These are phyloP conservation scores for Cladosporium oxysporum DNA, from an alignment of 2,329 filamentous ascomycete genomes.

Conservation along the genomic window DNA sequence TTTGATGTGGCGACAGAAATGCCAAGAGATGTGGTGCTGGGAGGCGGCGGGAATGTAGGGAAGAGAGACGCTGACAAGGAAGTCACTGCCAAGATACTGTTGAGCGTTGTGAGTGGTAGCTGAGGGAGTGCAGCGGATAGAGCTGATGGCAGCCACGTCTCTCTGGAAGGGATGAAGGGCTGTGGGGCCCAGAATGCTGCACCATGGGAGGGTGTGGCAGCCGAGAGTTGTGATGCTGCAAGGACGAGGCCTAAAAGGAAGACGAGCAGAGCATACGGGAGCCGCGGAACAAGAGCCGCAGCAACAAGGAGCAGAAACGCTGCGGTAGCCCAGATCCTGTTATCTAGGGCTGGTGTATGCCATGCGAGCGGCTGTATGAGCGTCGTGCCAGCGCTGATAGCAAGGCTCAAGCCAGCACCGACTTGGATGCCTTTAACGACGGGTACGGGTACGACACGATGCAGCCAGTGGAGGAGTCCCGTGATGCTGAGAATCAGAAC, in stretches of 20 bases:
- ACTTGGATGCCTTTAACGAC: slow-evolving; percentile 95
- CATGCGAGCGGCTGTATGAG: slow-evolving; percentile 71
- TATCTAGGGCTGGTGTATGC: slow-evolving; percentile 69
- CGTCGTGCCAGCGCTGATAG: slow-evolving; percentile 71
- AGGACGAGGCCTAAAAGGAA: slow-evolving; percentile 70
- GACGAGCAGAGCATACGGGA: slow-evolving; percentile 77
- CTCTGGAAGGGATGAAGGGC: slow-evolving; percentile 47
- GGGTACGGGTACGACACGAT: slow-evolving; percentile 74
- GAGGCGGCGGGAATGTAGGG: slow-evolving; percentile 56
- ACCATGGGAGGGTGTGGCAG: slow-evolving; percentile 17
- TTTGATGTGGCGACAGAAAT: slow-evolving; percentile 84
- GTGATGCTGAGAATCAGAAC: slow-evolving; percentile 78
- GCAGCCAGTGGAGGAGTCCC: slow-evolving; percentile 73
- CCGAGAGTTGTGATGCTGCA: slow-evolving; percentile 42
- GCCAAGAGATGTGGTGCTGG: slow-evolving; percentile 74
- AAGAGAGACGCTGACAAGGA: slow-evolving; percentile 78
- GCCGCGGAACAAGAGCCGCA: slow-evolving; percentile 63
- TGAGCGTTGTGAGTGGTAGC: slow-evolving; percentile 86
- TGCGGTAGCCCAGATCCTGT: slow-evolving; percentile 72
- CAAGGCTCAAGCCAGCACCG: slow-evolving; percentile 81
- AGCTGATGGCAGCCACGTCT: slow-evolving; percentile 56
- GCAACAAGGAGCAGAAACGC: slow-evolving; percentile 71
- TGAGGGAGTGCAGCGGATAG: slow-evolving; percentile 77
- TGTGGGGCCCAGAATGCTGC: slow-evolving; percentile 59
- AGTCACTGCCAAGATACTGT: slow-evolving; percentile 86